Base-by-base conservation (phyloP, 2,329 filamentous ascomycete genomes). In the Penicillium sp. region DNA sequence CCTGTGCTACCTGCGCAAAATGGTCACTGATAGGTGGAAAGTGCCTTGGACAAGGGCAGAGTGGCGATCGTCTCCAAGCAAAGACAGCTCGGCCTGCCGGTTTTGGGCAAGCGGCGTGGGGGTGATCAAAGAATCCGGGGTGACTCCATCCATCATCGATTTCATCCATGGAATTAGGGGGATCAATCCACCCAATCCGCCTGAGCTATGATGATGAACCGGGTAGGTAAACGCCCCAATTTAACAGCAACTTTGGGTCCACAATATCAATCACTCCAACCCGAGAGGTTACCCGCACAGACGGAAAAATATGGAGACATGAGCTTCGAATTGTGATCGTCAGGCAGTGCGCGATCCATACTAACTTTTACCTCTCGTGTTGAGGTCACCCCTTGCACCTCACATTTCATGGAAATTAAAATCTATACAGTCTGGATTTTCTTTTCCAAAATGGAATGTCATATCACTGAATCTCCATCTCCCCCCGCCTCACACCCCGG, bases 41-140 rank as follows among this genome's bases (percentile, higher is more conserved):
- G 19, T 49, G 37, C 55, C 37, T 46, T 49, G 52, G 39, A 19
- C 27, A 10, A 19, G 37, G 16, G 16, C 7, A 52, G 16, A 14
- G 6, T 46, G 40, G 36, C 41, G 58, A 60, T 47, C 37, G 44
- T 33, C 44, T 36, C 54, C 44, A 22, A 43, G 19, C 10, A 53
- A 6, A 9, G 5, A 9, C n/a, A 31, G 16, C 19, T 14, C 4
- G 50, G 18, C 36, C 37, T 58, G 37, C 50, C 50, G 13, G n/a
- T 6, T 56, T 10, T 7, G 54, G 56, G 37, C 7, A 57, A 55
- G 41, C 52, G 46, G 59, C 61, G 60, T 64, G 61, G 61, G 61
- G 61, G 59, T 57, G 56, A 54, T 54, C 31, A 31, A 54, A 54
- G 40, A 46, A 39, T 51, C 49, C 18, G 35, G 49, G 27, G 40